phyloP scores from a whole-genome alignment of 164 flowering plant genomes.

The Vitis riparia region DNA sequence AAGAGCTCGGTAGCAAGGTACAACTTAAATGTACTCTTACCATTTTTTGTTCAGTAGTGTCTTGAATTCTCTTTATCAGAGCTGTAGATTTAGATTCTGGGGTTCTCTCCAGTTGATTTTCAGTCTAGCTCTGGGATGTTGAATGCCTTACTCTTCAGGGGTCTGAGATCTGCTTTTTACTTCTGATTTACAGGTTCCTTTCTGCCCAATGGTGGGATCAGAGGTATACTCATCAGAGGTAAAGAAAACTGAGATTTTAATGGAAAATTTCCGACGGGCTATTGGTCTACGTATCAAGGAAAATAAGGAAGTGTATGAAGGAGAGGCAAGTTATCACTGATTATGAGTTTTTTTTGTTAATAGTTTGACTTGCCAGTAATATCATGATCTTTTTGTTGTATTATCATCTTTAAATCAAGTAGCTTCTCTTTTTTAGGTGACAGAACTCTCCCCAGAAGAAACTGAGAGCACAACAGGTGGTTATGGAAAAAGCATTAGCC shows the following conservation, averaged over 20 bases:
- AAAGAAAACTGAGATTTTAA: conserved; percentile 95
- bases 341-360: background rate
- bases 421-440: conserved; percentile 53
- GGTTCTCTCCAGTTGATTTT: background rate
- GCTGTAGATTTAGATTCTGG: background rate
- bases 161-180: background rate
- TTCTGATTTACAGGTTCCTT: conserved; percentile 70
- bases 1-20: conserved; percentile 99
- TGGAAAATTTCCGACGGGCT: conserved; percentile 94
- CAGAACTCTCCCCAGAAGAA: conserved; percentile 99
- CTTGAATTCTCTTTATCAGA: background rate
- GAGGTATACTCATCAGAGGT: conserved; percentile 99
- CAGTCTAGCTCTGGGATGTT: background rate
- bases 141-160: background rate
- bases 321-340: conserved; percentile 72
- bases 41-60: background rate
- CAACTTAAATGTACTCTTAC: background rate
- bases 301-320: conserved; percentile 98
- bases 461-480: conserved; percentile 92
- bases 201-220: conserved; percentile 99
- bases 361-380: background rate
- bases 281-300: conserved; percentile 99
- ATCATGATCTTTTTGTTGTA: background rate
- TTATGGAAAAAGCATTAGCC: conserved; percentile 93
- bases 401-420: background rate